Conservation (phyloP, 768 basidiomycete genomes). For the Lactarius pseudohatsudake region DNA sequence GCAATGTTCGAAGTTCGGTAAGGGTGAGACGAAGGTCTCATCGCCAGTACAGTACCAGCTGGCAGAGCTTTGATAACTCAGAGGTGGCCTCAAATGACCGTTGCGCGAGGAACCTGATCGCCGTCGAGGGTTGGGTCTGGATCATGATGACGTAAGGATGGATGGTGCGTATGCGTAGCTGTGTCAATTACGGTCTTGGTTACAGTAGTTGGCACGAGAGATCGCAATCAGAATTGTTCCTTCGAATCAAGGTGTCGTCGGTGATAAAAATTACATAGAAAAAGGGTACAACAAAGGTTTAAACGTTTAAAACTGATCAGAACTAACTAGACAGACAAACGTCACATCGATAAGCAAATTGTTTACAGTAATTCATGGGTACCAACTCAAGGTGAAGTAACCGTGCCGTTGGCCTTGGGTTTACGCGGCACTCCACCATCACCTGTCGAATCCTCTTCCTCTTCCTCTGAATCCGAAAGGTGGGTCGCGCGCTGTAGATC, state of each 20-base stretch:
- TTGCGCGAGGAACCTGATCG: too few relatives aligned
- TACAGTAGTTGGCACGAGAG: too few relatives aligned
- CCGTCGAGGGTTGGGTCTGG: too few relatives aligned
- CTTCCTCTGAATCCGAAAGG: conserved; percentile 62
- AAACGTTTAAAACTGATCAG: not conserved
- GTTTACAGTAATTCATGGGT: conserved; percentile 5
- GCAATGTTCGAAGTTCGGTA: not conserved
- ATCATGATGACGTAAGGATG: not conserved
- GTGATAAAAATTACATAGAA: not conserved
- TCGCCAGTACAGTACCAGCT: not conserved
- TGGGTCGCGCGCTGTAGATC: conserved; percentile 56
- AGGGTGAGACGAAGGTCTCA: not conserved
- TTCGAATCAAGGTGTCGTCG: not conserved
- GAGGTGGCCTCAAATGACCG: not conserved
- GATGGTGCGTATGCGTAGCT: not conserved
- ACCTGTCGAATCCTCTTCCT: conserved; percentile 49
- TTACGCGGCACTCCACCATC: not conserved
- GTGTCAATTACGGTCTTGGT: too few relatives aligned
- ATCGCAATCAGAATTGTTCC: not conserved
- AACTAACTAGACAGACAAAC: not conserved
- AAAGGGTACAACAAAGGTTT: not conserved
- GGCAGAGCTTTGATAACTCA: not conserved
- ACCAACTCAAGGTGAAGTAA: not conserved
- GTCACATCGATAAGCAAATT: conserved; percentile 1
- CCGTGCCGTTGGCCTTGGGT: conserved; percentile 10